phyloP scores from a whole-genome alignment of 768 basidiomycete species.

The Rhodocollybia butyracea region DNA sequence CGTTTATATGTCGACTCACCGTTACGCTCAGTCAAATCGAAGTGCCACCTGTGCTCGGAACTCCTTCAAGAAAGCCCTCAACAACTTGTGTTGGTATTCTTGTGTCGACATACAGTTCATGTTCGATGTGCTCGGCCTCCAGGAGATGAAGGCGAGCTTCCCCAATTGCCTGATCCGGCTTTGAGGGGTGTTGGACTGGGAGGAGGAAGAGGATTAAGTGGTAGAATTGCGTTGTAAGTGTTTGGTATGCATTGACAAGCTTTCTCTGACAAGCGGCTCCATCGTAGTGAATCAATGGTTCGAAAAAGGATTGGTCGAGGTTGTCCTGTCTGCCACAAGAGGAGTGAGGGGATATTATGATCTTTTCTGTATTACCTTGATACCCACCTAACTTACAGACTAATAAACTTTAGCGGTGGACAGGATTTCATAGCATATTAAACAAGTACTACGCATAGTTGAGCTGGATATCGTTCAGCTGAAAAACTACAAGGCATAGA shows the following conservation, averaged over 20 bases:
- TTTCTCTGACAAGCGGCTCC: conserved; percentile 6
- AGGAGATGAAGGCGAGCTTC: conserved; percentile 43
- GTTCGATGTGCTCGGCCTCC: conserved; percentile 70
- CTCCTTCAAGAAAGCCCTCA: conserved; percentile 57
- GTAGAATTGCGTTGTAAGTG: conserved; percentile 79
- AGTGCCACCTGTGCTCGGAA: conserved; percentile 65
- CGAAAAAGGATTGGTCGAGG: conserved; percentile 60
- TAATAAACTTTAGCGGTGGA: background rate
- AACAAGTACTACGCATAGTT: too few species aligned
- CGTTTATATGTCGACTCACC: background rate
- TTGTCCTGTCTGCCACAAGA: conserved; percentile 76
- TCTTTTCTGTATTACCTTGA: conserved; percentile 22
- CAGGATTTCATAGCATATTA: too few species aligned
- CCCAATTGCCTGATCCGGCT: conserved; percentile 54
- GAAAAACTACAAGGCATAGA: too few species aligned
- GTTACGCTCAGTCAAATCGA: conserved; percentile 45
- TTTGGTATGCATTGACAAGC: conserved; percentile 4
- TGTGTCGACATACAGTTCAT: conserved; percentile 89
- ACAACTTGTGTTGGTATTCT: conserved; percentile 67
- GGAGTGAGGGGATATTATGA: conserved; percentile 39
- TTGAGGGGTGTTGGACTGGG: conserved; percentile 42
- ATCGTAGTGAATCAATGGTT: conserved; percentile 63
- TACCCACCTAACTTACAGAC: conserved; percentile 12
- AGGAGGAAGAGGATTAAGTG: conserved; percentile 48
- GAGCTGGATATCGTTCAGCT: too few species aligned